phyloP scores from a whole-genome alignment of 2,329 filamentous ascomycete species.

The Xylariaceae sp. region DNA sequence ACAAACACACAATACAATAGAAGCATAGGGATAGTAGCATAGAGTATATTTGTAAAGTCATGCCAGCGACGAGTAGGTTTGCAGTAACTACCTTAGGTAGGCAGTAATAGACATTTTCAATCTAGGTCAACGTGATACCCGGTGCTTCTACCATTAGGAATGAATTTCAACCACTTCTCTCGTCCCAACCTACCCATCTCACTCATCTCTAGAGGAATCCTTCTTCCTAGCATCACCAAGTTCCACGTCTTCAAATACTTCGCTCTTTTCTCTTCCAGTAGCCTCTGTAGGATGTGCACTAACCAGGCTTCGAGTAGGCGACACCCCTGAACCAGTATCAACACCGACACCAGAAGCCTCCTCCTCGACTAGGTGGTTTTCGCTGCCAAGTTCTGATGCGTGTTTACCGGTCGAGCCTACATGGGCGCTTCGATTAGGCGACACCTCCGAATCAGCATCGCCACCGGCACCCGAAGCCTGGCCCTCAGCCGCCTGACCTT shows the following conservation, averaged over 20 bases:
- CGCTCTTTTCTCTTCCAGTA: slow-evolving; percentile 3
- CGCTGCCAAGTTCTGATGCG: not conserved
- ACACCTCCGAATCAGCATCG: not conserved
- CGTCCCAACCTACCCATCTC: not conserved
- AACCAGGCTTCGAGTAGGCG: not conserved
- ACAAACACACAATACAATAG: too few species aligned
- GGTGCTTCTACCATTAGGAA: not conserved
- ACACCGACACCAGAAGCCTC: not conserved
- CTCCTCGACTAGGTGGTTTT: not conserved
- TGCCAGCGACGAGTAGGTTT: too few species aligned
- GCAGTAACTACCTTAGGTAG: too few species aligned
- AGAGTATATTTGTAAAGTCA: too few species aligned
- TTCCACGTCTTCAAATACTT: slow-evolving; percentile 14
- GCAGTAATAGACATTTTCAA: not conserved
- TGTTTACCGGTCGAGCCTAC: not conserved
- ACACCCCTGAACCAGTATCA: not conserved
- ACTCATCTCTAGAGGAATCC: slow-evolving; percentile 1
- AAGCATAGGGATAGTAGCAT: too few species aligned
- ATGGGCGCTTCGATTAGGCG: not conserved
- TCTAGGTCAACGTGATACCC: slow-evolving; percentile 12
- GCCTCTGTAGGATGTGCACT: not conserved
- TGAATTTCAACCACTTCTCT: not conserved
- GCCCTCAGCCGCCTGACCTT: not conserved
- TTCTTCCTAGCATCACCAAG: slow-evolving; percentile 2
- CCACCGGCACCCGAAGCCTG: not conserved